A percentile compares a stretch with the other conserved stretches of the same genome.
Conservation (phyloP, 2,329 filamentous ascomycete genomes). For the Aspergillus sp. region DNA sequence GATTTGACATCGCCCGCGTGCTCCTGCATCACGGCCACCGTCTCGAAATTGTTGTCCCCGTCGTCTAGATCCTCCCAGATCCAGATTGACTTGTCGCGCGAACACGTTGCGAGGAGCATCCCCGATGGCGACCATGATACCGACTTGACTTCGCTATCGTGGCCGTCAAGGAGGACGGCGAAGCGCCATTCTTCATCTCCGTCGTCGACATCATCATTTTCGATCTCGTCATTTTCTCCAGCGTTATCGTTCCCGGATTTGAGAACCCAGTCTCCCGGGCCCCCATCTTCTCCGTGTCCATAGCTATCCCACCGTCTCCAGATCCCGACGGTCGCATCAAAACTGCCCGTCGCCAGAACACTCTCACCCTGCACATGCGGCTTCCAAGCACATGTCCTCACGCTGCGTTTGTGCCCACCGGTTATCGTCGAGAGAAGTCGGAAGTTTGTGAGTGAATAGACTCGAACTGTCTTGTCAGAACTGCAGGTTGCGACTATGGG, state of each 20-base stretch:
- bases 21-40: constrained; percentile 86
- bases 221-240: constrained; percentile 11
- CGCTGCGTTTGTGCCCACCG: constrained; percentile 82
- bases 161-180: constrained; percentile 83
- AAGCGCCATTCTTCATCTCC: constrained; percentile 82
- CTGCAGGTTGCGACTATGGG: constrained; percentile 85
- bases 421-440: constrained; percentile 70
- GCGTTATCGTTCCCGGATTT: constrained; percentile 21
- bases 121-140: constrained; percentile 59
- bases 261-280: constrained; percentile 16
- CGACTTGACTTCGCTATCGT: constrained; percentile 90
- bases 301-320: constrained; percentile 61
- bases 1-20: constrained; percentile 94
- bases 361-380: constrained; percentile 60
- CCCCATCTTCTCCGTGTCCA: constrained; percentile 17
- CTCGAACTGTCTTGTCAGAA: constrained; percentile 74
- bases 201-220: constrained; percentile 43
- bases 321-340: constrained; percentile 83
- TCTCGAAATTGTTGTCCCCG: constrained; percentile 93
- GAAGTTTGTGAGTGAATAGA: constrained; percentile 81
- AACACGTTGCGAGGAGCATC: constrained; percentile 81
- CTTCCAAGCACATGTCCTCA: constrained; percentile 86
- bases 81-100: constrained; percentile 91
- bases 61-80: constrained; percentile 91
- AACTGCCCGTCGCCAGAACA: constrained; percentile 84